These are phyloP conservation scores for Euphorbia lathyris DNA, from an alignment of 345 rosid genomes.

Conservation along the genomic window DNA sequence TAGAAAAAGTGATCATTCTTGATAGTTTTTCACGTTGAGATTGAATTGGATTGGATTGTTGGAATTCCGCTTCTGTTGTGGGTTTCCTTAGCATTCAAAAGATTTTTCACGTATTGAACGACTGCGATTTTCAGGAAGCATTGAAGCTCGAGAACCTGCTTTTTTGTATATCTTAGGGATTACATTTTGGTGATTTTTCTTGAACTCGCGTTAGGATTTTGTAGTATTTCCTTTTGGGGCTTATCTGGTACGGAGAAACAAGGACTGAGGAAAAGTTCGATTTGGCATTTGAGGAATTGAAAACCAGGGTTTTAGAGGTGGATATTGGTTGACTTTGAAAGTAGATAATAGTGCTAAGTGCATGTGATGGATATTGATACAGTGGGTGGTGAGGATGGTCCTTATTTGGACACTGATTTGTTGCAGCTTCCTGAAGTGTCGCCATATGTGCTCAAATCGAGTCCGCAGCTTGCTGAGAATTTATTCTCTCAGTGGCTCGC, in stretches of 20 bases:
- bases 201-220: neutral
- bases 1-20: neutral
- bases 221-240: neutral
- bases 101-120: neutral
- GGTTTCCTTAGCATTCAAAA: neutral
- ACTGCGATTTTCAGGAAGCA: neutral
- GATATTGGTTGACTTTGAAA: neutral
- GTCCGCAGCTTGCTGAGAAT: constrained; percentile 49
- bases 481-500: constrained; percentile 89
- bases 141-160: neutral
- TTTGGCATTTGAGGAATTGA: constrained; percentile 2
- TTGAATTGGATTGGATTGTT: neutral
- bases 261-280: neutral
- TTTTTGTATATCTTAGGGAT: neutral
- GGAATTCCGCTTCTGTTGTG: neutral
- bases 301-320: constrained; percentile 15
- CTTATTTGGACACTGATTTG: constrained; percentile 53
- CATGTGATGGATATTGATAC: constrained; percentile 28
- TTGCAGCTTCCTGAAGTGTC: constrained; percentile 74
- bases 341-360: neutral
- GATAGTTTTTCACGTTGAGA: neutral
- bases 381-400: constrained; percentile 26
- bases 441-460: constrained; percentile 47
- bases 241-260: neutral
- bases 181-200: neutral